Base-by-base conservation (phyloP, 257 asterid genomes). In the Solanum infundibuliforme region DNA sequence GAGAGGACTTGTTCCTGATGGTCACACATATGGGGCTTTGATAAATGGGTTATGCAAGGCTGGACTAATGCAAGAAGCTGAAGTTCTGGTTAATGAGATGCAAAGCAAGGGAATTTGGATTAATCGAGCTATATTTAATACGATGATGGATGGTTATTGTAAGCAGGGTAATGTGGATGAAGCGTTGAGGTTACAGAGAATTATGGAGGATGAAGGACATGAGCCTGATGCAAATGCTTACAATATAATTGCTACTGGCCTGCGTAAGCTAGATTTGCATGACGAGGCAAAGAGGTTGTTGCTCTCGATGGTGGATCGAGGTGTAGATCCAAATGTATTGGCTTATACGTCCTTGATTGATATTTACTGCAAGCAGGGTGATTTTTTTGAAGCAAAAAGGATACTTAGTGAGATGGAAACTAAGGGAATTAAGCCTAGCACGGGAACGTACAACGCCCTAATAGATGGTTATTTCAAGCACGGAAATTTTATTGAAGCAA, bases 131-230 rank as follows among this genome's bases (percentile, higher is more conserved):
- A 89, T 95, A 86, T 95, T 92, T 88, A 97, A 95, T 88, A 93
- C 94, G 8, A 39, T 95, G 91, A 91, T 97, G 94, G 98, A 95
- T 90, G 98, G 98, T 31, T 97, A 94, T 87, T 94, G 95, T 85
- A 97, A 92, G 94, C 88, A 85, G 62, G 98, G 98, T 74, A 92
- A 90, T 96, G 89, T 97, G 2, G 94, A 92, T 20, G 95, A 94
- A 89, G 99, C 96, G 32, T 25, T 90, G 92, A 90, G 89, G 81
- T 88, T 95, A 72, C 92, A 88, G 65, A 87, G 79, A 38, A 35
- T 95, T 41, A 95, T 95, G 99, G 98, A 93, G 90, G 89, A 85
- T 75, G 94, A 95, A 91, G 98, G 98, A 43, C 90, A 95, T 35
- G 91, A 92, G 83, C 86, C 94, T 5, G 98, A 97, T 87, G 93